phyloP scores from a whole-genome alignment of 176 grass and related monocot species.

The Aegilops sharonensis region DNA sequence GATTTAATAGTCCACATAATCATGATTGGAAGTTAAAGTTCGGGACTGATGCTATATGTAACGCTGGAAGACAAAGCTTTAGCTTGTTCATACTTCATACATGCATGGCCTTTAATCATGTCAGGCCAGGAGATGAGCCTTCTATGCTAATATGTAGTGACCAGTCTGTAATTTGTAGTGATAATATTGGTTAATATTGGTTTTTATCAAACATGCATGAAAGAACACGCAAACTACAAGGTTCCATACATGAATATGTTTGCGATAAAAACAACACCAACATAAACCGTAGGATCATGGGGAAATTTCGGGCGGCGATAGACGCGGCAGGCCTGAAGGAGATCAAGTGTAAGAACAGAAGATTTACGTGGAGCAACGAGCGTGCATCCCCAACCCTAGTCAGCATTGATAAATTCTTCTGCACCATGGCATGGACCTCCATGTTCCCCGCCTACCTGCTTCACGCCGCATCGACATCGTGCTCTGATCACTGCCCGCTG shows the following conservation, averaged over 20 bases:
- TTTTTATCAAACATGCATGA: neutral
- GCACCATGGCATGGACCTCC: no score
- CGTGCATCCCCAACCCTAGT: no score
- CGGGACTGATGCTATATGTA: constrained; percentile 4
- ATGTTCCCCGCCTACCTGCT: no score
- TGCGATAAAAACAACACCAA: no score
- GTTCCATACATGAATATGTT: neutral
- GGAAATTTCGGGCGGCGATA: no score
- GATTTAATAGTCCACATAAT: neutral
- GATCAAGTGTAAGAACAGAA: no score
- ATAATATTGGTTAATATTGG: neutral
- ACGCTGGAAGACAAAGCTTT: constrained; percentile 17
- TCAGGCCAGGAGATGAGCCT: constrained; percentile 5
- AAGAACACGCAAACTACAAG: neutral
- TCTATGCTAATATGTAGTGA: neutral
- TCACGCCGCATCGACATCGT: no score
- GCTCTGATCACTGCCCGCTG: no score
- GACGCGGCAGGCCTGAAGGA: no score
- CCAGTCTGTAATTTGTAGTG: neutral
- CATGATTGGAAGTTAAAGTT: constrained; percentile 38
- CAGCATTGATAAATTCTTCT: no score
- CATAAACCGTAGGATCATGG: no score
- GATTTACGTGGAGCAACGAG: no score
- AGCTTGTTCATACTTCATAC: constrained; percentile 20
- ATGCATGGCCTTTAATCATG: constrained; percentile 36